These are phyloP conservation scores for Aspergillus caelatus DNA, from an alignment of 2,329 filamentous ascomycete genomes.

Conservation along the genomic window DNA sequence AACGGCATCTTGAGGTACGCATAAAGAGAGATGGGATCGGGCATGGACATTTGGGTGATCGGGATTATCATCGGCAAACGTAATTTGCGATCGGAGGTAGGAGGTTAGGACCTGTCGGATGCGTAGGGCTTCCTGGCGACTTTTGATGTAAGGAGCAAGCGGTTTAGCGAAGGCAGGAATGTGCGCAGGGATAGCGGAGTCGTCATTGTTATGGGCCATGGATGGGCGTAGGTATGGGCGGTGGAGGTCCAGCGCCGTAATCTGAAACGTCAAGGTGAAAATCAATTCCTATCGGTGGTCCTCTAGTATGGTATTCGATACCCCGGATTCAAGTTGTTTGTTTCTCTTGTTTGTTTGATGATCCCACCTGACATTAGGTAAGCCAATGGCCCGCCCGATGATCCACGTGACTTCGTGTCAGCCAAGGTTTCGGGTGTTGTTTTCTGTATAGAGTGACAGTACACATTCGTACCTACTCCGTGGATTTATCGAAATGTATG, in stretches of 20 bases:
- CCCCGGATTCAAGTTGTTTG: conserved; percentile 8
- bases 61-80: conserved; percentile 31
- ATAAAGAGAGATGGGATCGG: conserved; percentile 39
- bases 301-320: background rate
- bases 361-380: background rate
- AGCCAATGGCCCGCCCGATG: background rate
- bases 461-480: background rate
- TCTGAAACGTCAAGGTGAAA: background rate
- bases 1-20: conserved; percentile 35
- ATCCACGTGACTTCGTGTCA: background rate
- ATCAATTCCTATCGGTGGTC: background rate
- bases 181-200: conserved; percentile 23
- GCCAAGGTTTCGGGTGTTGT: background rate
- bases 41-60: conserved; percentile 22
- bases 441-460: background rate
- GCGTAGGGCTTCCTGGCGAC: conserved; percentile 40
- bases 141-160: conserved; percentile 43
- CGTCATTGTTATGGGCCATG: conserved; percentile 27
- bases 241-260: background rate
- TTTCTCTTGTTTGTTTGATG: conserved; percentile 7
- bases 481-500: background rate
- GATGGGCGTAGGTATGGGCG: background rate
- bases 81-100: conserved; percentile 41
- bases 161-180: conserved; percentile 40
- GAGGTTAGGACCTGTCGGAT: conserved; percentile 44